phyloP scores from a whole-genome alignment of 805 yeast species.

The Candida vaughaniae region DNA sequence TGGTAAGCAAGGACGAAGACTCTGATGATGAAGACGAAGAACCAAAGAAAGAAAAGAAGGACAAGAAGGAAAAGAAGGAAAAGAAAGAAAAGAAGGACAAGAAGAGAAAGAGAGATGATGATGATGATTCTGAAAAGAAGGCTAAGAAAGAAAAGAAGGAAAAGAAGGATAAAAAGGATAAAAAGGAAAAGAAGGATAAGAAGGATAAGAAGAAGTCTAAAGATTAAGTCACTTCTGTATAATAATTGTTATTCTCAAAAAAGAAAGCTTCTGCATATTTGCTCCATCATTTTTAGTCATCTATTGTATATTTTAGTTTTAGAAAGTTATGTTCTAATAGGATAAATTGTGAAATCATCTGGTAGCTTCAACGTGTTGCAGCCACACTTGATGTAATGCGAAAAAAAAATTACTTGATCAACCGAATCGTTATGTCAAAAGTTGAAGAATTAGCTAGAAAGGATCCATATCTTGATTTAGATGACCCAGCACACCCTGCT shows the following conservation, averaged over 20 bases:
- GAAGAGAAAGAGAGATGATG: slow-evolving; percentile 20
- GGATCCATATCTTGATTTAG: slow-evolving; percentile 10
- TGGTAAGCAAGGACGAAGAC: slow-evolving; percentile 29
- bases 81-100: slow-evolving; percentile 20
- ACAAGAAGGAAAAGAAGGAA: slow-evolving; percentile 26
- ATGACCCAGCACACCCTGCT: slow-evolving; percentile 73
- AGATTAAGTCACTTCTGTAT: slow-evolving; percentile 1
- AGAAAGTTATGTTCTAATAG: slow-evolving; percentile 6
- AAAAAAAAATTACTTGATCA: too few species aligned
- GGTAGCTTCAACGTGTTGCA: slow-evolving; percentile 9
- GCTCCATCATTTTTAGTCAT: slow-evolving; percentile 5
- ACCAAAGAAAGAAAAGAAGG: slow-evolving; percentile 27
- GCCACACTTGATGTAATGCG: slow-evolving; percentile 6
- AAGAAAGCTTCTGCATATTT: slow-evolving; percentile 12
- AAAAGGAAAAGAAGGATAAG: slow-evolving; percentile 27
- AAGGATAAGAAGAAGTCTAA: slow-evolving; percentile 31
- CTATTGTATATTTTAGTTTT: slow-evolving; percentile 10
- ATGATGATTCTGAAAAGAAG: slow-evolving; percentile 28
- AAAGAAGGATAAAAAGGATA: slow-evolving; percentile 27
- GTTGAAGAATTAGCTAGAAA: slow-evolving; percentile 6
- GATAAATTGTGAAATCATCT: too few species aligned
- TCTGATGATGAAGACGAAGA: slow-evolving; percentile 22
- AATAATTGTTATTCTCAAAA: slow-evolving; percentile 16
- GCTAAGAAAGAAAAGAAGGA: slow-evolving; percentile 25
- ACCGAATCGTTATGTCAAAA: too few species aligned